Evolutionary conservation across 371 early-diverging fungal species (phyloP), one percentile per base, ranked within the genome.

Genomic region (Dentiscutata heterogama): DNA sequence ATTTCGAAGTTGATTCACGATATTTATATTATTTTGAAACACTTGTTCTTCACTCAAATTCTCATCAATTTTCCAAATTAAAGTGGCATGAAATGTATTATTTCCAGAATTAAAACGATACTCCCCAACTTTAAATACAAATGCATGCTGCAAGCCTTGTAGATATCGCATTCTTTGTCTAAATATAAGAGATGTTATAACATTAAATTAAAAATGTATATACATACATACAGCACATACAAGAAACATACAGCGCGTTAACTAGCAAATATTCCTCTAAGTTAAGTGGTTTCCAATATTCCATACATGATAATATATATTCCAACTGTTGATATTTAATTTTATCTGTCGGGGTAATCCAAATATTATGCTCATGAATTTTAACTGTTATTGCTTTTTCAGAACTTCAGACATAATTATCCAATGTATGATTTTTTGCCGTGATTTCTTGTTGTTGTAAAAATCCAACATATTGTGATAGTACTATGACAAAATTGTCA

Each of bases 331-430:
- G 2, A 61, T 61, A 61, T 61, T 61, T 61, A 10, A 27, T 61
- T 61, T 61, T 61, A 27, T 61, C 61, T 25, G 27, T 27, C 8
- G 25, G 61, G 2, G 22, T 61, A 25, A 61, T 27, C 25, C 61
- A 61, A 61, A 61, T 61, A 61, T 61, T 61, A 25, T 61, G 8
- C 61, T 61, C 20, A 61, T 61, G 8, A 61, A 61, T 27, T 61
- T 61, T 61, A 10, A 61, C 61, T 61, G 22, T 61, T n/a, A 61
- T 27, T 25, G 61, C 61, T 61, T 61, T 61, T n/a, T 22, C 61
- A 61, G 20, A 7, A 20, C 25, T 25, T 61, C 61, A 27, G 11
- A 61, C 61, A 61, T n/a, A 27, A 61, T n/a, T 25, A 3, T 61
- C 8, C 2, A 27, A 61, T 25, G 27, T 27, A 61, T 61, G 61